Base-by-base conservation (phyloP, 208 protist genomes). In the Trypanosoma avium region DNA sequence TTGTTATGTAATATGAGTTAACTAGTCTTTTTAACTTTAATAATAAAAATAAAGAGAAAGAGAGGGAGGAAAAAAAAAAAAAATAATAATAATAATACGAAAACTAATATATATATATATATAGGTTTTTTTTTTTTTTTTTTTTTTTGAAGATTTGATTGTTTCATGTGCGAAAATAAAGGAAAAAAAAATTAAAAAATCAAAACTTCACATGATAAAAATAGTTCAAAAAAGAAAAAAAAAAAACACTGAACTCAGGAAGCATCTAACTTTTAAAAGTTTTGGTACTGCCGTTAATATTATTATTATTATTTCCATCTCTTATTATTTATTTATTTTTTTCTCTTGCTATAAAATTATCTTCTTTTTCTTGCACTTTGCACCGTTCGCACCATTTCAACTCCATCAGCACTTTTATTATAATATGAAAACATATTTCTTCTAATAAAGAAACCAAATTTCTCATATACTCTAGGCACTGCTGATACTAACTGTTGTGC, bases 391-490 rank as follows among this genome's bases (percentile, higher is more conserved):
- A 93, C 69, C 61, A 93, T 81, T 65, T 93, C 87, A 62, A 90
- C 79, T 2, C 75, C 87, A 43, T 93, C 84, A 10, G 67, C 58
- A 42, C 48, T 38, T 0, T 62, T 61, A 33, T 42, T 77, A 53
- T 93, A 93, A 67, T 93, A 93, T 15, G 60, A 43, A 9, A 70
- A 73, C 3, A 89, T 57, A 43, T 79, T 60, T 8, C 77, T 58
- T 9, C 87, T 72, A 42, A 79, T 68, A 17, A 19, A 42, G 48
- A 93, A 93, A 10, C 82, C 79, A 15, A 80, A 53, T 1, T 10
- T 47, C 12, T 61, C 62, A 54, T 93, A 93, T 47, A 93, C 61
- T 6, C 63, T 26, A 12, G 56, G 63, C 7, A 77, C 58, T 3
- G 58, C 71, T 21, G 55, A 27, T 3, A 82, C 64, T 0, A 83